Evolutionary conservation across 768 basidiomycete genomes (phyloP).

Genomic region (Lactarius hengduanensis): DNA sequence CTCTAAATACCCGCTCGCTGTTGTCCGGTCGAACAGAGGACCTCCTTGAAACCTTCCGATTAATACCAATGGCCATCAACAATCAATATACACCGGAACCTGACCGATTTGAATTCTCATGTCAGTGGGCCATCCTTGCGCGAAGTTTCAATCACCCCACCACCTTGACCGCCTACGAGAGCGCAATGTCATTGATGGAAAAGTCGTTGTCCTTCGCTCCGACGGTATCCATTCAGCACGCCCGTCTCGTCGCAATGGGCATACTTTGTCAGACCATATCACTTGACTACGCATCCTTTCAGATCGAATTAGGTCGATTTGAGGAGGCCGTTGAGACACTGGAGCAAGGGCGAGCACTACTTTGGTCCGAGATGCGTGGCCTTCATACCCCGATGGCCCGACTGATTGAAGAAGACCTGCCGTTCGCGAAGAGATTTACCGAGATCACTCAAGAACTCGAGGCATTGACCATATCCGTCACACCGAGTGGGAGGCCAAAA

Average conservation of each 20-base stretch:
- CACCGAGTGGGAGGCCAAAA: not conserved
- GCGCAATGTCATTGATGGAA: not conserved
- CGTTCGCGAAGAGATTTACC: constrained; percentile 2
- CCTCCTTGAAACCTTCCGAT: not conserved
- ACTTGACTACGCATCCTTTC: constrained; percentile 11
- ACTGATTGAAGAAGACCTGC: not conserved
- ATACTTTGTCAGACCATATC: not conserved
- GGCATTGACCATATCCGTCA: not conserved
- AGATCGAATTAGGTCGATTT: not conserved
- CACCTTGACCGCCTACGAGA: not conserved
- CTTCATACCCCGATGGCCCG: not conserved
- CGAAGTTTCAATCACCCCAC: not conserved
- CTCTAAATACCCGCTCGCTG: not conserved
- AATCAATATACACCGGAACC: not conserved
- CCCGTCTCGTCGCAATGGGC: not conserved
- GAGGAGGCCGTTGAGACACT: constrained; percentile 17
- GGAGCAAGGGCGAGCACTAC: constrained; percentile 7
- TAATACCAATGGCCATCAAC: not conserved
- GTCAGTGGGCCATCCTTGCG: not conserved
- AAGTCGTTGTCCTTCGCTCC: not conserved
- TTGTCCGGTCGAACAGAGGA: not conserved
- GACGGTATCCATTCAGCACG: not conserved
- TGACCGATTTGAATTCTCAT: not conserved
- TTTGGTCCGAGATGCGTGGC: constrained; percentile 16
- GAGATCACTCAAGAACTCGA: not conserved